Percentiles rank a stretch among this genome's conserved stretches.
These are phyloP conservation scores for Monilinia vaccinii-corymbosi DNA, from an alignment of 2,329 filamentous ascomycete genomes.

Conservation along the genomic window DNA sequence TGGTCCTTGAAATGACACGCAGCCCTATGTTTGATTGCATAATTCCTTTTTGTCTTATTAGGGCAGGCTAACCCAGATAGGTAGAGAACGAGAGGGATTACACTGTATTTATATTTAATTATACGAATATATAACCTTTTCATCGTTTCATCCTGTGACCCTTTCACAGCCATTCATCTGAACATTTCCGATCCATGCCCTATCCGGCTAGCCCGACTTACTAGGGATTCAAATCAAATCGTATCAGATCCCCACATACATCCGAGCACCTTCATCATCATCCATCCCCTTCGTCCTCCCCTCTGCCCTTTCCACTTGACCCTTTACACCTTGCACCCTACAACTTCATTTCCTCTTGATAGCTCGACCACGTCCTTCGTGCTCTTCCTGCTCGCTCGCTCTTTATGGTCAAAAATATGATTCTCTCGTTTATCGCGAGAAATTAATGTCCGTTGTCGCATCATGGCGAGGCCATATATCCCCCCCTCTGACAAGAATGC, in stretches of 20 bases:
- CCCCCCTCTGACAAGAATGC: conserved; percentile 13
- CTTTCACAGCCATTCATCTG: conserved; percentile 3
- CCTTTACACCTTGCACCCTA: background rate
- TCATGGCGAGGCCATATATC: conserved; percentile 28
- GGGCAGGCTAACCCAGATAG: too few relatives aligned
- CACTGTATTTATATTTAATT: too few relatives aligned
- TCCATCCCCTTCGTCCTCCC: background rate
- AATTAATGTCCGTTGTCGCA: conserved; percentile 10
- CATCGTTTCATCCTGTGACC: background rate
- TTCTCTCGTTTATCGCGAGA: conserved; percentile 8
- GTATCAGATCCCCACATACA: background rate
- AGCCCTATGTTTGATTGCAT: too few relatives aligned
- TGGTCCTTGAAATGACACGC: too few relatives aligned
- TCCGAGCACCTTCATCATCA: background rate
- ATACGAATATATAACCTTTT: too few relatives aligned
- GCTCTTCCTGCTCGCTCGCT: background rate
- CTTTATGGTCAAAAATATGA: conserved; percentile 3
- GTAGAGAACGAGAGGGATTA: too few relatives aligned
- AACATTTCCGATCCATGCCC: background rate
- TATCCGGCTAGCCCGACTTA: too few relatives aligned
- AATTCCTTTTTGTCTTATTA: too few relatives aligned
- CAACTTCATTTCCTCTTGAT: background rate
- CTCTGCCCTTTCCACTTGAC: background rate
- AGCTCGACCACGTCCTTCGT: background rate
- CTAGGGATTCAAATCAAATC: too few relatives aligned